Conservation (phyloP, 1,139 yeast species). For the Blastobotrys indianensis region DNA sequence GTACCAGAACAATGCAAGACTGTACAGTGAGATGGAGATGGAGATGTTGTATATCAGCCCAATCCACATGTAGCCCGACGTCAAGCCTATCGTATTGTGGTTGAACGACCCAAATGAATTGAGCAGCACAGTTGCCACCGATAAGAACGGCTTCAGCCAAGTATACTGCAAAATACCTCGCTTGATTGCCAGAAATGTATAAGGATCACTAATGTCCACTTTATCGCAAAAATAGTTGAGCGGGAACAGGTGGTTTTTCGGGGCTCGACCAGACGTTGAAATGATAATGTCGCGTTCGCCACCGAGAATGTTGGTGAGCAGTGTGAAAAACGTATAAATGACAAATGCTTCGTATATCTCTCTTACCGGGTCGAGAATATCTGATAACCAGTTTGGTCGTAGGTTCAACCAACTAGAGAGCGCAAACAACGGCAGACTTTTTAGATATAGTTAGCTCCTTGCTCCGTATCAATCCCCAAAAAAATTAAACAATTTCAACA, state of each 20-base stretch:
- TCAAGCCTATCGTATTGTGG: slow-evolving; percentile 43
- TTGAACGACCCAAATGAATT: slow-evolving; percentile 45
- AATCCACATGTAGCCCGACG: slow-evolving; percentile 58
- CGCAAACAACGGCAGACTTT: slow-evolving; percentile 46
- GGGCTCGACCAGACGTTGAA: slow-evolving; percentile 65
- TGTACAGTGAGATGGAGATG: slow-evolving; percentile 76
- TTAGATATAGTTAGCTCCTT: neutral
- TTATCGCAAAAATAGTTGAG: slow-evolving; percentile 51
- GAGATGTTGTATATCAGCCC: slow-evolving; percentile 69
- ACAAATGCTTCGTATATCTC: slow-evolving; percentile 96
- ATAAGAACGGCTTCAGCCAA: slow-evolving; percentile 84
- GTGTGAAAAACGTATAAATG: slow-evolving; percentile 82
- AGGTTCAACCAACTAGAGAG: slow-evolving; percentile 54
- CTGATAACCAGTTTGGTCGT: slow-evolving; percentile 41
- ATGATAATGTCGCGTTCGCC: slow-evolving; percentile 86
- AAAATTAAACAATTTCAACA: too few species aligned
- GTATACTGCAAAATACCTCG: slow-evolving; percentile 90
- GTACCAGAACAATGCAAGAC: slow-evolving; percentile 88
- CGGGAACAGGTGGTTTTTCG: slow-evolving; percentile 57
- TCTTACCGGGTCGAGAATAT: slow-evolving; percentile 64
- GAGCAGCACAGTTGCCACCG: slow-evolving; percentile 49
- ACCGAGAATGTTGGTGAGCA: slow-evolving; percentile 77
- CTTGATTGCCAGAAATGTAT: slow-evolving; percentile 67
- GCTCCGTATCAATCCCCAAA: slow-evolving; percentile 3
- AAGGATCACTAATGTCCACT: slow-evolving; percentile 83